Evolutionary conservation across 768 basidiomycete genomes (phyloP).

Genomic region (Mrakia blollopis): DNA sequence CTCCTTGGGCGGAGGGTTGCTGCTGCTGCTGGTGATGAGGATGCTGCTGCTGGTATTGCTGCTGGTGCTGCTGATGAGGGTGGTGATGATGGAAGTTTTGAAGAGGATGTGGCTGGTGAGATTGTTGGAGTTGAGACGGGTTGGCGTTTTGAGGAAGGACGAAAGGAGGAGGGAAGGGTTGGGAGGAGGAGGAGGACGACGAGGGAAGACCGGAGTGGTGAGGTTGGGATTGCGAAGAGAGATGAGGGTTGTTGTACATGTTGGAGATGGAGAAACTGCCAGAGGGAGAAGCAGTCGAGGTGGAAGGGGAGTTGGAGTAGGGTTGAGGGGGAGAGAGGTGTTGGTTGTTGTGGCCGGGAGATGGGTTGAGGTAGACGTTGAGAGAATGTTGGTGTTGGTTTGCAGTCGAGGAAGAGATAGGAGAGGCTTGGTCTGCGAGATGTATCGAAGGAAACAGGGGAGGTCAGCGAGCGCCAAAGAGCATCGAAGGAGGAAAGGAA

Average conservation of each 20-base stretch:
- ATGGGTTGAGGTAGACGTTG: slow-evolving; percentile 7
- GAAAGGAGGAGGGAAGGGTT: no score
- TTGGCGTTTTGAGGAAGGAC: no score
- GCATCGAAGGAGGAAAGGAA: background rate
- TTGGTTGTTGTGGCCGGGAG: background rate
- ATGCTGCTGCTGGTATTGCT: background rate
- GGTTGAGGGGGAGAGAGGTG: background rate
- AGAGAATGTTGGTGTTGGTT: background rate
- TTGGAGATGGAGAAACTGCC: background rate
- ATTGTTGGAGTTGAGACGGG: no score
- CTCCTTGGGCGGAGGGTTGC: background rate
- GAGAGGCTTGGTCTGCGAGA: background rate
- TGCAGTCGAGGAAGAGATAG: background rate
- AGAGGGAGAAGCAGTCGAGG: background rate
- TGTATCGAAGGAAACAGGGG: background rate
- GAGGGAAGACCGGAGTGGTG: background rate
- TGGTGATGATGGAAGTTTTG: background rate
- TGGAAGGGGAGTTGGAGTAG: background rate
- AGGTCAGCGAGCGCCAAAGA: background rate
- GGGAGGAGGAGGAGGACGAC: background rate
- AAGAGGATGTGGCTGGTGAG: no score
- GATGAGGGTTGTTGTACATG: background rate
- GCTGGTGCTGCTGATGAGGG: background rate
- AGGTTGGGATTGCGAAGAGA: background rate
- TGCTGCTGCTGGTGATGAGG: background rate